Percentiles rank a stretch among this genome's conserved stretches.
Conservation (phyloP, 1,284 basidiomycete species). For the Austroboletus novae-zelandiae region DNA sequence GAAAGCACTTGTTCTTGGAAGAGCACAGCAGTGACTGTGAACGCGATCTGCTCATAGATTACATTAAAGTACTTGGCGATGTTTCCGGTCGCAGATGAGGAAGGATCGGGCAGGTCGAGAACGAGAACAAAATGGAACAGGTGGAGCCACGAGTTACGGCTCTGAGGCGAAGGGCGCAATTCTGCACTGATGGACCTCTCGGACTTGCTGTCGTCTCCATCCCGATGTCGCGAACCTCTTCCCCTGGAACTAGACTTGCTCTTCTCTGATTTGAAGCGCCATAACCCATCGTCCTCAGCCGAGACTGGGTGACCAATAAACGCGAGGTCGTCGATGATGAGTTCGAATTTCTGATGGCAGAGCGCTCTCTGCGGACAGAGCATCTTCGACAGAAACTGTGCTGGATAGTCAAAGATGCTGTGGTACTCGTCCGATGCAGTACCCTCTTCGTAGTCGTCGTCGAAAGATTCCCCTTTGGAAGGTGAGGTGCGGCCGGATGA, state of each 20-base stretch:
- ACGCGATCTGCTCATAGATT: slow-evolving; percentile 84
- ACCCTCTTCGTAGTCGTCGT: slow-evolving; percentile 37
- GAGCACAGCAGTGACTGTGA: slow-evolving; percentile 85
- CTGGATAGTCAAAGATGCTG: slow-evolving; percentile 74
- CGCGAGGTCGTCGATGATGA: slow-evolving; percentile 89
- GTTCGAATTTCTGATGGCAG: slow-evolving; percentile 94
- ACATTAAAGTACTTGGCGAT: slow-evolving; percentile 77
- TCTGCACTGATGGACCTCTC: slow-evolving; percentile 36
- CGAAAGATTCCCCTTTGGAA: slow-evolving; percentile 36
- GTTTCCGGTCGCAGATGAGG: slow-evolving; percentile 74
- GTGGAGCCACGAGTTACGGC: slow-evolving; percentile 55
- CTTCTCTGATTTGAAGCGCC: slow-evolving; percentile 68
- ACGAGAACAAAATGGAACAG: slow-evolving; percentile 89
- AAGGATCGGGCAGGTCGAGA: slow-evolving; percentile 86
- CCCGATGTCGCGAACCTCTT: slow-evolving; percentile 49
- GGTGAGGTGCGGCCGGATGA: slow-evolving; percentile 46
- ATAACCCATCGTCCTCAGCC: slow-evolving; percentile 68
- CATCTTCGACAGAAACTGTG: slow-evolving; percentile 79
- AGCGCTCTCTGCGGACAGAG: slow-evolving; percentile 77
- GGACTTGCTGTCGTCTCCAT: slow-evolving; percentile 33
- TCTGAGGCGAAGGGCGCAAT: slow-evolving; percentile 11
- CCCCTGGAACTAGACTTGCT: slow-evolving; percentile 48
- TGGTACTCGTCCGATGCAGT: slow-evolving; percentile 53
- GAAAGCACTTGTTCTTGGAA: slow-evolving; percentile 83
- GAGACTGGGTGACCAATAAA: slow-evolving; percentile 96